Conservation (phyloP, 768 basidiomycete species). For the Podaxis sp. region DNA sequence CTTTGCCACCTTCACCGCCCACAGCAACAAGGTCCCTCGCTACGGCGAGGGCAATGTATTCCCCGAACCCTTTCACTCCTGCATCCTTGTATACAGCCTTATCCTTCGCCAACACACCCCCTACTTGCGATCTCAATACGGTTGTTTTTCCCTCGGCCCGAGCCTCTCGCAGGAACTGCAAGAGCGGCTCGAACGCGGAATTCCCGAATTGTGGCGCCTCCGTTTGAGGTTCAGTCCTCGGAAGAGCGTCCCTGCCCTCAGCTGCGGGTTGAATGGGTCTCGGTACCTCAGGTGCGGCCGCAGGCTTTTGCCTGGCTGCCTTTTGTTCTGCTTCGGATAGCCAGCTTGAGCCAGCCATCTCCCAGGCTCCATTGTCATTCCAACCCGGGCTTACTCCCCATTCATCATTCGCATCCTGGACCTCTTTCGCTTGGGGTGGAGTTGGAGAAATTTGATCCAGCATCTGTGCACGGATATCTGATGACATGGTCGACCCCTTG, state of each 20-base stretch:
- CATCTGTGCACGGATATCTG: constrained; percentile 1
- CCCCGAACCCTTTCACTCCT: constrained; percentile 30
- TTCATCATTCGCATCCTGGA: not conserved
- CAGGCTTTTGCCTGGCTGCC: not conserved
- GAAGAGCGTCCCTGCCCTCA: too few relatives aligned
- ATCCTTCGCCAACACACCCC: constrained; percentile 5
- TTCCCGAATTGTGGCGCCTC: not conserved
- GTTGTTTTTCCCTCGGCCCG: constrained; percentile 5
- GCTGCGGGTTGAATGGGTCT: not conserved
- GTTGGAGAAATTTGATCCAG: not conserved
- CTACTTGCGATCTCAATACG: constrained; percentile 6
- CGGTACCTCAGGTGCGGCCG: not conserved
- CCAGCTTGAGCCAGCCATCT: not conserved
- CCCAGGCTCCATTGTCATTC: not conserved
- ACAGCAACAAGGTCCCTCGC: constrained; percentile 22
- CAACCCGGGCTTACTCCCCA: constrained; percentile 2
- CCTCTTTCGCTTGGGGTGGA: not conserved
- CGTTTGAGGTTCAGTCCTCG: not conserved
- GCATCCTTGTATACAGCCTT: constrained; percentile 28
- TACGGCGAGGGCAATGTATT: constrained; percentile 31
- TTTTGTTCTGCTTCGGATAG: not conserved
- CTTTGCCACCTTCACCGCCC: constrained; percentile 15
- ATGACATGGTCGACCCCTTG: not conserved
- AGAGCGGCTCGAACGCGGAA: constrained; percentile 7
- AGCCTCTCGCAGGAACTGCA: constrained; percentile 4